phyloP scores from a whole-genome alignment of 2,329 filamentous ascomycete genomes.

The Fonsecaea erecta region DNA sequence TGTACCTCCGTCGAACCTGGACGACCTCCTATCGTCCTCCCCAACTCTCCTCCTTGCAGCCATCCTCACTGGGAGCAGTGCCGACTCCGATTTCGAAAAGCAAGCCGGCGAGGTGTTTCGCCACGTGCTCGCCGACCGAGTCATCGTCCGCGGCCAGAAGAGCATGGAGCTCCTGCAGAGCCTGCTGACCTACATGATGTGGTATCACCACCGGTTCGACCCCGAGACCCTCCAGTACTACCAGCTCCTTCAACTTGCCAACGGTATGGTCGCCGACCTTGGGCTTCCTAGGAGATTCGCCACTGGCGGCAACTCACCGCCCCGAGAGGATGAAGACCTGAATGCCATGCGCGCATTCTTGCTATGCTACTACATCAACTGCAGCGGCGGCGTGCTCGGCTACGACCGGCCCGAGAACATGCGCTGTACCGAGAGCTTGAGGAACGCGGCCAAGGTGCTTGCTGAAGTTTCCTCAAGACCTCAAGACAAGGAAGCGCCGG shows the following conservation, averaged over 20 bases:
- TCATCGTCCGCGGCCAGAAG: constrained; percentile 62
- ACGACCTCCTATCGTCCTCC: not conserved
- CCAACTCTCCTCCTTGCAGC: constrained; percentile 21
- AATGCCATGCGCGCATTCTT: constrained; percentile 23
- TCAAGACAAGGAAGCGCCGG: constrained; percentile 16
- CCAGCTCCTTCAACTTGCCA: constrained; percentile 42
- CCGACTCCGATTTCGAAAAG: constrained; percentile 9
- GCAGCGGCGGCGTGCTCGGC: constrained; percentile 21
- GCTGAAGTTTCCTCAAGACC: not conserved
- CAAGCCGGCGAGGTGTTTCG: constrained; percentile 24
- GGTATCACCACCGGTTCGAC: constrained; percentile 51
- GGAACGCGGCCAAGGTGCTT: constrained; percentile 13
- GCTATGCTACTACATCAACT: constrained; percentile 30
- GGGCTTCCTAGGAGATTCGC: constrained; percentile 28
- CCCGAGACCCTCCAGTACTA: constrained; percentile 41
- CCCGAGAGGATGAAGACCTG: not conserved
- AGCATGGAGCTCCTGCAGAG: constrained; percentile 63
- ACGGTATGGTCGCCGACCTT: constrained; percentile 42
- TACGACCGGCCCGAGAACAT: constrained; percentile 28
- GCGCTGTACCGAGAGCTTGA: constrained; percentile 21
- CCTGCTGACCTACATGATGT: constrained; percentile 62
- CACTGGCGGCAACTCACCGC: not conserved
- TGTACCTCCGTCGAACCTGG: not conserved
- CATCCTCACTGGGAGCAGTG: constrained; percentile 25
- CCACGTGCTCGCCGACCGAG: constrained; percentile 45